Percentiles rank a stretch among this genome's conserved stretches.
Conservation (phyloP, 2,329 filamentous ascomycete species). For the Eurotiales sp. region DNA sequence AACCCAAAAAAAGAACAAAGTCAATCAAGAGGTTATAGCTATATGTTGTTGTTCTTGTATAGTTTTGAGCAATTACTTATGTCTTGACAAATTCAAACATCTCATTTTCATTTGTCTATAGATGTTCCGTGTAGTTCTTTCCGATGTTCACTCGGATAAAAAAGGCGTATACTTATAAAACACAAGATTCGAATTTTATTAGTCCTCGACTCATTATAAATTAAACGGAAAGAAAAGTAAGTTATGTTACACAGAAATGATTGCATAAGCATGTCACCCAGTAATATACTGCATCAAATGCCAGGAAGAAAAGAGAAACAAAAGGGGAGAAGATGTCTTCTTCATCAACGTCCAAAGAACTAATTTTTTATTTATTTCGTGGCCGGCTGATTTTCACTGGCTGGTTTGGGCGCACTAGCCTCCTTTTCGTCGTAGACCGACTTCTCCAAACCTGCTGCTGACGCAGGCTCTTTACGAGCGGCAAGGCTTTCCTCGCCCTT, state of each 20-base stretch:
- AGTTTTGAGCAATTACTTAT: constrained; percentile 11
- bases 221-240: not conserved
- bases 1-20: not conserved
- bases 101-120: constrained; percentile 7
- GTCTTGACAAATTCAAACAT: constrained; percentile 3
- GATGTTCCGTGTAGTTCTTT: too few relatives aligned
- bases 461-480: constrained; percentile 36
- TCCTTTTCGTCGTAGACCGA: constrained; percentile 33
- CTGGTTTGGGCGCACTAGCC: constrained; percentile 40
- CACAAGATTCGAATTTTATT: not conserved
- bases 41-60: constrained; percentile 12
- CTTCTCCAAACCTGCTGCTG: constrained; percentile 35
- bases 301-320: not conserved
- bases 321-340: not conserved
- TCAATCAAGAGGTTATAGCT: constrained; percentile 3
- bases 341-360: not conserved
- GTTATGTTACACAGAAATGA: not conserved
- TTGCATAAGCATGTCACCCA: not conserved
- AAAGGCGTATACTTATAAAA: not conserved
- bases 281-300: not conserved
- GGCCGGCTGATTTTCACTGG: constrained; percentile 46
- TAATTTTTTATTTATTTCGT: constrained; percentile 31
- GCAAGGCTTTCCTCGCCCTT: constrained; percentile 35
- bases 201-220: not conserved
- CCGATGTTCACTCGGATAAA: too few relatives aligned